These are phyloP conservation scores for Microascus cirrosus DNA, from an alignment of 2,329 filamentous ascomycete species.

Conservation along the genomic window DNA sequence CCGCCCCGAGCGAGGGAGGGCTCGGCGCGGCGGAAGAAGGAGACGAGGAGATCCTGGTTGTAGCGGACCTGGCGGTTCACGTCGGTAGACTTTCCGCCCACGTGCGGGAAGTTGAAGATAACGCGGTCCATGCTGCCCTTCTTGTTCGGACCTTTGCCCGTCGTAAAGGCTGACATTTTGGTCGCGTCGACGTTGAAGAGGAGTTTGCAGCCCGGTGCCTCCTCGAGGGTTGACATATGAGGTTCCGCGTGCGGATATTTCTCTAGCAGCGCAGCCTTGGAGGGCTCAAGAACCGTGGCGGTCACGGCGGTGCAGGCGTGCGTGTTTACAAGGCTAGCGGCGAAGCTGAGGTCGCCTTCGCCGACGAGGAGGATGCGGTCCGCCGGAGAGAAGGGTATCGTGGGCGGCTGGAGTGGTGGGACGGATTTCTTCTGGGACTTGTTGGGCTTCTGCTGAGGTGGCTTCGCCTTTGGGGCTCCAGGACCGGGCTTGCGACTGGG, in stretches of 20 bases:
- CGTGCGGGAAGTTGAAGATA: constrained; percentile 95
- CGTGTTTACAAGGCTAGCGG: constrained; percentile 51
- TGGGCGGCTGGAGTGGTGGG: constrained; percentile 13
- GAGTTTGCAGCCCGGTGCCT: constrained; percentile 24
- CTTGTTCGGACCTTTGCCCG: background rate
- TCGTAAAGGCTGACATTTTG: constrained; percentile 38
- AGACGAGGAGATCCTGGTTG: constrained; percentile 71
- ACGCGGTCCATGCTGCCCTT: constrained; percentile 50
- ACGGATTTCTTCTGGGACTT: constrained; percentile 6
- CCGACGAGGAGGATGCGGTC: constrained; percentile 67
- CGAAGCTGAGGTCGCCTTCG: constrained; percentile 74
- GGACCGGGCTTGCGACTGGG: constrained; percentile 7
- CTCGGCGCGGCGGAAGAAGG: constrained; percentile 50
- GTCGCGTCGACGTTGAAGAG: constrained; percentile 58
- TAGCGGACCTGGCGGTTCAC: constrained; percentile 88
- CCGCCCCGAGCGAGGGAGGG: constrained; percentile 35
- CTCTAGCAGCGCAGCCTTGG: constrained; percentile 41
- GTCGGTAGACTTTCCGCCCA: constrained; percentile 83
- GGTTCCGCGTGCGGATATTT: constrained; percentile 66
- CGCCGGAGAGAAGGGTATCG: constrained; percentile 55
- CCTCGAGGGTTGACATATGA: constrained; percentile 41
- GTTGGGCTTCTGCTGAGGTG: constrained; percentile 7
- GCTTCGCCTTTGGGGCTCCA: constrained; percentile 7
- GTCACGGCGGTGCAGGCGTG: constrained; percentile 57
- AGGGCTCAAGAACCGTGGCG: constrained; percentile 57